phyloP scores from a whole-genome alignment of 805 yeast species.

The Henningerozyma blattae region DNA sequence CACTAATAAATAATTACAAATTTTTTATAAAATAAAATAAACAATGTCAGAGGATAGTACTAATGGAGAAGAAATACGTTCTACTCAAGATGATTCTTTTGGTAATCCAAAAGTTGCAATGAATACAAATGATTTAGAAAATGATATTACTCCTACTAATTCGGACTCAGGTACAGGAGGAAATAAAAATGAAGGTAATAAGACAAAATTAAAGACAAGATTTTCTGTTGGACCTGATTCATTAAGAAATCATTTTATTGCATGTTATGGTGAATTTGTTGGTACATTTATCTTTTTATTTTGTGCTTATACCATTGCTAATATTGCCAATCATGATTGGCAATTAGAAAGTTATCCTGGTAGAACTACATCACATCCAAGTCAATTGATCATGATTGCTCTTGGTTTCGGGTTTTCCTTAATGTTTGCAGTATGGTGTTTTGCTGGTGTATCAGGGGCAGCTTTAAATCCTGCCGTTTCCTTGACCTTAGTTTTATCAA shows the following conservation, averaged over 20 bases:
- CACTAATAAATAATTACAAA: no score
- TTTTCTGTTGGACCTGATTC: slow-evolving; percentile 31
- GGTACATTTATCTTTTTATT: slow-evolving; percentile 81
- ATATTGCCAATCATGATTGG: slow-evolving; percentile 59
- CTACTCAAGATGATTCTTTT: no score
- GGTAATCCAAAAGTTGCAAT: no score
- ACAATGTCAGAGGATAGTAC: no score
- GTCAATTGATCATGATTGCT: slow-evolving; percentile 65
- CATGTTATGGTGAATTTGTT: slow-evolving; percentile 67
- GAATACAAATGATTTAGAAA: no score
- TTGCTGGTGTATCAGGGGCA: slow-evolving; percentile 71
- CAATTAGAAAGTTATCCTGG: slow-evolving; percentile 11
- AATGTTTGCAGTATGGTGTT: slow-evolving; percentile 29
- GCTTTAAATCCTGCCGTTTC: slow-evolving; percentile 86
- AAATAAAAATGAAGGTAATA: no score
- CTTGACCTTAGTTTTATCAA: slow-evolving; percentile 53
- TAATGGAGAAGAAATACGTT: no score
- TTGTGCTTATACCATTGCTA: slow-evolving; percentile 75
- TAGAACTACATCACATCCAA: slow-evolving; percentile 37
- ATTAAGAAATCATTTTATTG: slow-evolving; percentile 49
- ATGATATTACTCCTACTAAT: no score
- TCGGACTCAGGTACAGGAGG: no score
- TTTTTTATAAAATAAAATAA: no score
- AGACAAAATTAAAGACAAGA: no score
- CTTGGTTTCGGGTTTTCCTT: slow-evolving; percentile 83